Evolutionary conservation across 805 yeast species (phyloP), one percentile per base, ranked within the genome.

Genomic region (Zygosaccharomyces bailii): DNA sequence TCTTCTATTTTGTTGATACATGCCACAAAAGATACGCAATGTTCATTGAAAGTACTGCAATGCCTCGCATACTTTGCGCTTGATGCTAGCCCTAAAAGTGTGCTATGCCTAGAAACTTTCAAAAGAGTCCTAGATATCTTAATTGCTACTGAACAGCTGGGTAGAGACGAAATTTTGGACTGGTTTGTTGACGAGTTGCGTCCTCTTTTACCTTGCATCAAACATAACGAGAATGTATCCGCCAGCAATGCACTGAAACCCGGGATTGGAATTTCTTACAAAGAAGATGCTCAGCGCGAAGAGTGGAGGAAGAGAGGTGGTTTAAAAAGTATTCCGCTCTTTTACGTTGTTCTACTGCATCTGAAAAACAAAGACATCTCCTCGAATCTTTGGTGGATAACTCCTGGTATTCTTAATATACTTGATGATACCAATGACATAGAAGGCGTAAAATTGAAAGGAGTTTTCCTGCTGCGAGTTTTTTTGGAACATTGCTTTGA

Each of bases 171-270:
- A 13, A 30, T 39, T 9, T 16, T 44, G 11, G 32, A 27, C 14
- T 34, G 34, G 40, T 18, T 53, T 6, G 48, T 51, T 27, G 42
- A 24, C 1, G 35, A 32, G 7, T 31, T 54, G 27, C 45, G 44
- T 21, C 56, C 56, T 10, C 43, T 42, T 10, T 44, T 54, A 2
- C 34, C 50, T 11, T 46, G 46, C 10, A 39, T 33, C 5, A 36
- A 39, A 4, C 36, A 39, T 13, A 35, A 21, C n/a, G 32, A 23
- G 13, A 33, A 39, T 13, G 18, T 37, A 20, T 17, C 32, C 5
- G 18, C n/a, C 3, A 33, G 21, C 21, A 29, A 34, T 61, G 61
- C 25, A 61, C 54, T 51, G 75, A 65, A 11, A 74, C 68, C 2
- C 61, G 61, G 0, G 61, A 31, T 44, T 17, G 53, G 53, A 11